phyloP scores from a whole-genome alignment of 805 yeast species.

The Metschnikowia noctiluminum region DNA sequence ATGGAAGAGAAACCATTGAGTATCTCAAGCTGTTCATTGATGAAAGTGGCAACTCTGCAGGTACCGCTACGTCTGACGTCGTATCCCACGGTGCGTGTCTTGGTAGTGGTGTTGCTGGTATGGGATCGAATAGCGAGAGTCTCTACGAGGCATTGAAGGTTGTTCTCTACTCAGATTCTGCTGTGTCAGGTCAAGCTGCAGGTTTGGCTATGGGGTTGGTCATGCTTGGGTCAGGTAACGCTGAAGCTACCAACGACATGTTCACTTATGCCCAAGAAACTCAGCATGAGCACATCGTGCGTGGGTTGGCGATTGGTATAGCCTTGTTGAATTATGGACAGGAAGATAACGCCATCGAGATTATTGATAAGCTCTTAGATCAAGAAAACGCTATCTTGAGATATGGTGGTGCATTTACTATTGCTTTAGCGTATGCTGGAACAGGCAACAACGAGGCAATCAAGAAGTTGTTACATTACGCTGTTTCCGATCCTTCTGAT shows the following conservation, averaged over 20 bases:
- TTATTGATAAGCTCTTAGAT: conserved; percentile 60
- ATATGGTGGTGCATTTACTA: conserved; percentile 93
- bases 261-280: conserved; percentile 89
- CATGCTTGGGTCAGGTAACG: conserved; percentile 86
- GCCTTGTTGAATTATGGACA: conserved; percentile 84
- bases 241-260: conserved; percentile 71
- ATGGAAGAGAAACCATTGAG: conserved; percentile 82
- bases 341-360: conserved; percentile 72
- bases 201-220: conserved; percentile 94
- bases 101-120: conserved; percentile 94
- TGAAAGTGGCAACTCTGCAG: conserved; percentile 62
- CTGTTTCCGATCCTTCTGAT: conserved; percentile 94
- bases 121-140: conserved; percentile 77
- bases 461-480: conserved; percentile 80
- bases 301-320: conserved; percentile 88
- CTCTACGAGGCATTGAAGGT: conserved; percentile 80
- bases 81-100: conserved; percentile 93
- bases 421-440: conserved; percentile 95
- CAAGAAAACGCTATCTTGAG: conserved; percentile 83
- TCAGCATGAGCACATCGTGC: conserved; percentile 89
- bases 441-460: conserved; percentile 90
- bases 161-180: conserved; percentile 84
- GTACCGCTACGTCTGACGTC: conserved; percentile 71
- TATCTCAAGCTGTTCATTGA: conserved; percentile 71
- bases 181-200: conserved; percentile 94